Base-by-base conservation (phyloP, 352 stramenopile species). In the Stramenopiles sp. region DNA sequence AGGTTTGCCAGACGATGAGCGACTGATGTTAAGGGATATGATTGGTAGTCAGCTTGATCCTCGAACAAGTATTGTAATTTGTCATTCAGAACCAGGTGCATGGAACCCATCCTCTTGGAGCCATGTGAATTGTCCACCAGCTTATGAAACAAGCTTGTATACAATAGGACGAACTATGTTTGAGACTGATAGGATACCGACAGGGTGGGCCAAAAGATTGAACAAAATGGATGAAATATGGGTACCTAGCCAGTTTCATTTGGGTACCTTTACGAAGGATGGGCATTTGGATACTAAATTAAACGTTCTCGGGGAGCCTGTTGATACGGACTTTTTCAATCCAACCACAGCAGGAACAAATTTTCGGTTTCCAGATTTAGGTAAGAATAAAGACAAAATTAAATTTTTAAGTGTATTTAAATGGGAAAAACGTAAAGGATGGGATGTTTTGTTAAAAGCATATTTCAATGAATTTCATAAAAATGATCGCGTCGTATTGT, bases 371-470 rank as follows among this genome's bases (percentile, higher is more conserved):
- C n/a, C n/a, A n/a, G n/a, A n/a, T n/a, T n/a, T n/a, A 29, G 78
- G 81, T 0, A 63, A 90, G 73, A 87, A 81, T 0, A 78, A 83
- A 6, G 73, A 82, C 30, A 92, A 88, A 4, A 90, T 85, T 0
- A 86, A 93, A n/a, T 96, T 93, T 63, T 83, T 96, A 30, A 94
- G 89, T 27, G 86, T 97, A 77, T 96, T 96, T 84, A 97, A 97
- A 83, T 97, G 90, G 88, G 92, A 97, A 80, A 84, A 91, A 63
- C 85, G 92, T 73, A 97, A 97, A 78, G 92, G 86, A 23, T 96
- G 90, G 88, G 88, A 90, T 63, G 83, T 96, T 65, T 82, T 97
- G 63, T 79, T 97, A 0, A 86, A 82, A 27, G 90, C 87, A 20
- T 96, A 94, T 77, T 92, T 93, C 30, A 79, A 87, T 30, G 84